Evolutionary conservation across 306 rosid genomes (phyloP), one percentile per base, ranked within the genome.

Genomic region (Cucurbita moschata): DNA sequence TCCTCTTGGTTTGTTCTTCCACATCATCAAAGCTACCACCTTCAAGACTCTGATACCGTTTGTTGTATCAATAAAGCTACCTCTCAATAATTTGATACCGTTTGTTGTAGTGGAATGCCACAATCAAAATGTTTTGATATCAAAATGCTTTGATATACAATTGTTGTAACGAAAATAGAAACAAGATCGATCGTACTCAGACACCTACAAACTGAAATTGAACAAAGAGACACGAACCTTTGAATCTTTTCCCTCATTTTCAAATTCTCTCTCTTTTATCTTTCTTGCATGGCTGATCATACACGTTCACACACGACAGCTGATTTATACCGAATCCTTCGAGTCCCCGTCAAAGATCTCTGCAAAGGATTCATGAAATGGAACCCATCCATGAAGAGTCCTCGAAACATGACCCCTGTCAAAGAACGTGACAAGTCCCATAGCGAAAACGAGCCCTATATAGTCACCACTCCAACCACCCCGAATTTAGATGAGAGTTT

Each of bases 271-370:
- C 30, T 13, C 37, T 54, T 18, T 11, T n/a, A 8, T n/a, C 19
- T 74, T 16, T 76, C 77, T 76, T 74, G 38, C 81, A 90, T 85
- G 96, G 92, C 83, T 65, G 88, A 87, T 61, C 80, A 18, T 52
- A 70, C 82, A 56, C 93, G 81, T 23, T 86, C 85, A 11, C 71
- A 46, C 21, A 77, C 79, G 11, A 43, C 86, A 37, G 51, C 84
- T 8, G 96, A 89, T 81, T 72, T 86, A 65, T 77, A 82, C 75
- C 50, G 62, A 56, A 46, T 89, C 79, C 82, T 87, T 37, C 83
- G 87, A 62, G 80, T 89, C 23, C 75, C 89, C 21, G 85, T 89
- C 42, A 88, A 86, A 82, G 88, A 87, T 10, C 73, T 92, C 10
- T 65, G 88, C 87, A 89, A 82, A 77, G 93, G 72, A 43, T 81